Conservation (phyloP, 345 rosid species). For the Garcia nutans region DNA sequence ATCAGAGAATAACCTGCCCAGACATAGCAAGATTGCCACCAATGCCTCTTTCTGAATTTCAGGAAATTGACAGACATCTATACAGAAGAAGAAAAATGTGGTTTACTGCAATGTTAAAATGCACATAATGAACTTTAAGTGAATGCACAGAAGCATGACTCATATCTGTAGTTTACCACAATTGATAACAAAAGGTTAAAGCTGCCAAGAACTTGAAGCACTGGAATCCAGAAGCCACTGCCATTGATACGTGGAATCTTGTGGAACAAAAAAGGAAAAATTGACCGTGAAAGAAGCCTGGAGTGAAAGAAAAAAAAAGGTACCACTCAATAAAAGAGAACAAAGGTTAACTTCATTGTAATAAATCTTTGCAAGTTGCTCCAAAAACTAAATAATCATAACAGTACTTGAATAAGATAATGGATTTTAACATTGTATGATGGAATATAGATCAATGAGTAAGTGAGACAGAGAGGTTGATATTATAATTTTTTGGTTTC, state of each 20-base stretch:
- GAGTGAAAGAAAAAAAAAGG: conserved; percentile 17
- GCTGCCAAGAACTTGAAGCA: conserved; percentile 74
- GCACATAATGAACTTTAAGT: not conserved
- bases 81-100: conserved; percentile 12
- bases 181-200: conserved; percentile 62
- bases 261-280: conserved; percentile 59
- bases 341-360: not conserved
- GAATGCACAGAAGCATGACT: not conserved
- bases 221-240: conserved; percentile 88
- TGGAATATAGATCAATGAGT: not conserved
- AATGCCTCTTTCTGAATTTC: conserved; percentile 43
- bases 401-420: not conserved
- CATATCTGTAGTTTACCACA: conserved; percentile 41
- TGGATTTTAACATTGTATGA: not conserved
- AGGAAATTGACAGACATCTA: conserved; percentile 61
- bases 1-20: conserved; percentile 71
- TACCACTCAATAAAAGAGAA: conserved; percentile 8
- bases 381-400: not conserved
- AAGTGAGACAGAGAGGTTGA: not conserved
- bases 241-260: conserved; percentile 66
- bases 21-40: conserved; percentile 79
- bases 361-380: not conserved
- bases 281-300: conserved; percentile 63
- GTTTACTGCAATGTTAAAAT: not conserved
- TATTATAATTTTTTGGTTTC: not conserved